Evolutionary conservation across 2,329 filamentous ascomycete genomes (phyloP), one percentile per base, ranked within the genome.

Genomic region (Thelonectria blattea): DNA sequence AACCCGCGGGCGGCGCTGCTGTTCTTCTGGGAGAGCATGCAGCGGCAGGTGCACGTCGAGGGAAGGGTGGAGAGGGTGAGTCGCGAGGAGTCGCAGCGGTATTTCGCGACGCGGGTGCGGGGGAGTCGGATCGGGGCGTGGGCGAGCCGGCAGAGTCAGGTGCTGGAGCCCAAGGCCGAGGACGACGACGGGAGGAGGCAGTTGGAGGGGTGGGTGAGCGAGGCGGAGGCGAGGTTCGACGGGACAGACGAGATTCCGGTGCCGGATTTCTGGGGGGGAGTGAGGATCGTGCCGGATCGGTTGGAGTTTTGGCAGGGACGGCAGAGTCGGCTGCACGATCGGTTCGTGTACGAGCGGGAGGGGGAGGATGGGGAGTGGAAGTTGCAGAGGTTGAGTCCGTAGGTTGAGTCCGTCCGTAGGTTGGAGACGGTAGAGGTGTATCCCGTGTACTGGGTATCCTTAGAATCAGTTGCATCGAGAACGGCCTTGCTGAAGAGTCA

Each of bases 281-380:
- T 97, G 74, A 87, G 94, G 68, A 85, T 99, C 61, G 83, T 93
- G 65, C 94, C 95, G 0, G 90, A 93, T 72, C 86, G 87, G 69
- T 84, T 99, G 50, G 95, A 99, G 83, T 99, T 99, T 75, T 99
- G 95, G 88, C 93, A 97, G 81, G 95, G 95, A 3, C 85, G 95
- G 70, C 85, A 92, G 73, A 97, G 90, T 78, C 84, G 95, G 61
- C 79, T 99, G 76, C 95, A 99, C 78, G 95, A 99, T 81, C 89
- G 95, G 22, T 98, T 99, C 75, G 85, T 88, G 63, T 98, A 97
- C 78, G 86, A 87, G 57, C 88, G 85, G 74, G 82, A 85, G 51
- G 80, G 79, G 53, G 80, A 79, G 51, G 74, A 70, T 11, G 78
- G 68, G 15, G 75, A 77, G 56, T 93, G 90, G 91, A 84, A 78